Evolutionary conservation across 495 filamentous ascomycete genomes (phyloP).

Genomic region (Tuber microsphaerosporum): DNA sequence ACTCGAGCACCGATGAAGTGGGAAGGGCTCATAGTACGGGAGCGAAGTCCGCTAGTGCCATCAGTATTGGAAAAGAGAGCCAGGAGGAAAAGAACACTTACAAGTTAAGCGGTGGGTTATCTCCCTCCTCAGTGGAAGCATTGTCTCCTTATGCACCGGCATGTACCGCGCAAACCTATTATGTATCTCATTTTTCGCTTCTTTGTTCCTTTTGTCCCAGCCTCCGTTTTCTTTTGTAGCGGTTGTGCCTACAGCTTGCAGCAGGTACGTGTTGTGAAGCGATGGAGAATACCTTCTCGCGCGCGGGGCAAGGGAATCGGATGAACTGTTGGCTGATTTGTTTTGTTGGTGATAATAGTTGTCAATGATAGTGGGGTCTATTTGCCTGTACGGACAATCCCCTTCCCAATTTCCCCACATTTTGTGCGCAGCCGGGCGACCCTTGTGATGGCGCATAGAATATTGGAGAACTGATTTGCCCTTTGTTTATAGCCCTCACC

Average conservation of each 20-base stretch:
- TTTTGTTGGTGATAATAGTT: conserved; percentile 50
- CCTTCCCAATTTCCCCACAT: conserved; percentile 10
- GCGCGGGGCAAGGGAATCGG: neutral
- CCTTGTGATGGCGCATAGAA: conserved; percentile 6
- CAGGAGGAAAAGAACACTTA: conserved; percentile 36
- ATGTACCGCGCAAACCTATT: neutral
- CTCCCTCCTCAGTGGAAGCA: neutral
- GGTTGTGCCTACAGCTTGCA: conserved; percentile 6
- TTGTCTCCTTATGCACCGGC: conserved; percentile 9
- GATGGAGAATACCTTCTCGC: neutral
- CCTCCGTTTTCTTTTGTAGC: conserved; percentile 2
- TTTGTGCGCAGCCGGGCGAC: conserved; percentile 3
- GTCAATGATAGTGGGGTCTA: conserved; percentile 96
- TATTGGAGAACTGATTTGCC: conserved; percentile 12
- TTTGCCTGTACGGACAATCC: conserved; percentile 62
- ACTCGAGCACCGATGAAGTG: conserved; percentile 8
- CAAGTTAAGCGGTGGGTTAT: conserved; percentile 39
- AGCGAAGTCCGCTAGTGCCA: conserved; percentile 21
- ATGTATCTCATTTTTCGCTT: conserved; percentile 11
- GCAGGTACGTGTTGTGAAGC: conserved; percentile 4
- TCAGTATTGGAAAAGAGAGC: conserved; percentile 34
- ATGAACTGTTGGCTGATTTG: conserved; percentile 24
- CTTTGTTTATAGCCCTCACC: conserved; percentile 66
- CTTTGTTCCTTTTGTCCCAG: conserved; percentile 10
- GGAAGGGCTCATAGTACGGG: neutral